phyloP scores from a whole-genome alignment of 768 basidiomycete species.

The Porphyrellus cyaneotinctus region DNA sequence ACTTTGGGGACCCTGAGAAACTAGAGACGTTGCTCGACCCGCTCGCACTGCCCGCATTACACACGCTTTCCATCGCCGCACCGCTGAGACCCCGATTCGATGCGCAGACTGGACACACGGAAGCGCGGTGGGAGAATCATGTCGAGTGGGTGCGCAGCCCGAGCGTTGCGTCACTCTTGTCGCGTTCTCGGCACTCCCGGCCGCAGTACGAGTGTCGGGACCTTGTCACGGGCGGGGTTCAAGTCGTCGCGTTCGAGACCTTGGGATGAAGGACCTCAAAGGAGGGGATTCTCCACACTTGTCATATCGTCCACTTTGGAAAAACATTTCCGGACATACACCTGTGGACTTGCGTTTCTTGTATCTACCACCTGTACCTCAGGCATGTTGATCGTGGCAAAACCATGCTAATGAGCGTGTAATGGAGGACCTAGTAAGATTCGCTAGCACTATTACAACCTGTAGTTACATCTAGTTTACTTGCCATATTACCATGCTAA shows the following conservation, averaged over 20 bases:
- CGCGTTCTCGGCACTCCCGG: conserved; percentile 9
- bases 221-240: neutral
- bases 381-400: too few species aligned
- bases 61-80: conserved; percentile 12
- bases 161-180: conserved; percentile 11
- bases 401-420: too few species aligned
- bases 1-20: conserved; percentile 17
- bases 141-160: conserved; percentile 13
- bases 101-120: neutral
- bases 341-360: too few species aligned
- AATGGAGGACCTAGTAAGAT: too few species aligned
- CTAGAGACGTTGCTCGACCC: conserved; percentile 19
- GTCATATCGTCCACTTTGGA: neutral
- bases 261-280: neutral
- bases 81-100: neutral
- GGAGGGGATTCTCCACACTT: too few species aligned
- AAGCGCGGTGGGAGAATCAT: conserved; percentile 3
- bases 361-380: too few species aligned
- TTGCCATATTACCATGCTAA: neutral
- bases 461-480: too few species aligned
- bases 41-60: conserved; percentile 20
- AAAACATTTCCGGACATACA: neutral
- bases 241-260: neutral
- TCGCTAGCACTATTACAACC: too few species aligned
- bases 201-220: conserved; percentile 10